These are phyloP conservation scores for Hypocreales sp. DNA, from an alignment of 2,329 filamentous ascomycete species.

Conservation along the genomic window DNA sequence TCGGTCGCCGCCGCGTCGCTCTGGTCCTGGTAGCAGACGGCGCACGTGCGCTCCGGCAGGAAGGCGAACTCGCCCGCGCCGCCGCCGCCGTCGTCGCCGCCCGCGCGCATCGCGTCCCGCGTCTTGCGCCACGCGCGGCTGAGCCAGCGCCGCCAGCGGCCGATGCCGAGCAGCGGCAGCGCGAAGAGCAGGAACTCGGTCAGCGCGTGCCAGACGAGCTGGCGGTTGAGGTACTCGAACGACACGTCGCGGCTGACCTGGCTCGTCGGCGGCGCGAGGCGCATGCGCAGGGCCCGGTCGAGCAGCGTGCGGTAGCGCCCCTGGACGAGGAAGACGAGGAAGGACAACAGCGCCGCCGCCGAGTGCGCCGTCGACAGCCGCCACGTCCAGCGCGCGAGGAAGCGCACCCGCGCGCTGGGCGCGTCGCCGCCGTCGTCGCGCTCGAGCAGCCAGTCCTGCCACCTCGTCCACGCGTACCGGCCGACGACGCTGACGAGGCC, in stretches of 20 bases:
- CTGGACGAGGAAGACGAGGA: constrained; percentile 80
- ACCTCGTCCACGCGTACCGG: constrained; percentile 79
- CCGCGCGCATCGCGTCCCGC: constrained; percentile 44
- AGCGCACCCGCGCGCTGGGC: constrained; percentile 31
- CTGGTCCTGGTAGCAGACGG: constrained; percentile 92
- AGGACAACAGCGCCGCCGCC: constrained; percentile 66
- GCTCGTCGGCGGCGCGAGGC: constrained; percentile 69
- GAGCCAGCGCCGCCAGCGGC: constrained; percentile 85
- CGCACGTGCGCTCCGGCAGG: constrained; percentile 84
- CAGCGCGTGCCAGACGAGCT: constrained; percentile 99
- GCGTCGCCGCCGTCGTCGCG: constrained; percentile 62
- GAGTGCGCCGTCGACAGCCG: constrained; percentile 60
- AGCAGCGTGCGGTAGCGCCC: constrained; percentile 83
- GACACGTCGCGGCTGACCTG: constrained; percentile 85
- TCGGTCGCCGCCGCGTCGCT: constrained; percentile 59
- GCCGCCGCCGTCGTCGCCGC: constrained; percentile 28
- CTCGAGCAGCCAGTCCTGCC: constrained; percentile 73
- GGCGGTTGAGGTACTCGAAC: constrained; percentile 93
- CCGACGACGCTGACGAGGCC: constrained; percentile 77
- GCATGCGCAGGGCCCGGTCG: constrained; percentile 70
- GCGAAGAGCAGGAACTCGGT: constrained; percentile 97
- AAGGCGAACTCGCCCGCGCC: constrained; percentile 64
- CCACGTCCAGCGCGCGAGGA: constrained; percentile 55
- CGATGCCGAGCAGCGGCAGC: constrained; percentile 89
- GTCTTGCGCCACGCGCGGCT: constrained; percentile 72